phyloP scores from a whole-genome alignment of 305 asterid species.

The Fraxinus baroniana region DNA sequence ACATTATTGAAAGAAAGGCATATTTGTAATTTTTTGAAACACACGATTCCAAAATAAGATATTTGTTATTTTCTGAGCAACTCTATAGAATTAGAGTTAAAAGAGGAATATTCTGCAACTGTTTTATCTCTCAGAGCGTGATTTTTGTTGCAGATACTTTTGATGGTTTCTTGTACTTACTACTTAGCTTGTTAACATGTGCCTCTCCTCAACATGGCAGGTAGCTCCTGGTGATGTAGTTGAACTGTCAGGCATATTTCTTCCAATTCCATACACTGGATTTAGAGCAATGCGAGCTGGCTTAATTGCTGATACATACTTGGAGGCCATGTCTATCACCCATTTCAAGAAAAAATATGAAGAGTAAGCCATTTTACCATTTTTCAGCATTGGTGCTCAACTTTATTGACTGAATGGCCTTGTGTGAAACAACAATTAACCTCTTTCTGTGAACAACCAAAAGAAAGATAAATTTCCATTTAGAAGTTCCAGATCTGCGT shows the following conservation, averaged over 20 bases:
- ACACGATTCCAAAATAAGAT: background rate
- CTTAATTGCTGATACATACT: slow-evolving; percentile 91
- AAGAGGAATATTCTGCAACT: background rate
- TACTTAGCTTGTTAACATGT: background rate
- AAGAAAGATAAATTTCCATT: background rate
- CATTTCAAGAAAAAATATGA: slow-evolving; percentile 96
- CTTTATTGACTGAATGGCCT: background rate
- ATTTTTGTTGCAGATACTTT: slow-evolving; percentile 7
- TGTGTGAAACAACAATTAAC: background rate
- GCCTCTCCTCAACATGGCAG: slow-evolving; percentile 38
- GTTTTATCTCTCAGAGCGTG: slow-evolving; percentile 1
- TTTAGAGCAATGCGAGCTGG: slow-evolving; percentile 99
- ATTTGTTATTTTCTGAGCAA: background rate
- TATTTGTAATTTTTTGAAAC: background rate
- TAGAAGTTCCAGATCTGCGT: background rate
- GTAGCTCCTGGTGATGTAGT: slow-evolving; percentile 92
- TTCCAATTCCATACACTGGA: slow-evolving; percentile 92
- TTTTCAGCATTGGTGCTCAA: background rate
- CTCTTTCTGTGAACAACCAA: slow-evolving; percentile 2
- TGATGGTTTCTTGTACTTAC: slow-evolving; percentile 2
- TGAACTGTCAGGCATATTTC: slow-evolving; percentile 91
- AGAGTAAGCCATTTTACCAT: slow-evolving; percentile 53
- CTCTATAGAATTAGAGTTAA: background rate
- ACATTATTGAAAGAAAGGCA: background rate
- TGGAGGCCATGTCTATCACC: slow-evolving; percentile 87